Evolutionary conservation across 768 basidiomycete species (phyloP).

Genomic region (Tulasnella sp.): DNA sequence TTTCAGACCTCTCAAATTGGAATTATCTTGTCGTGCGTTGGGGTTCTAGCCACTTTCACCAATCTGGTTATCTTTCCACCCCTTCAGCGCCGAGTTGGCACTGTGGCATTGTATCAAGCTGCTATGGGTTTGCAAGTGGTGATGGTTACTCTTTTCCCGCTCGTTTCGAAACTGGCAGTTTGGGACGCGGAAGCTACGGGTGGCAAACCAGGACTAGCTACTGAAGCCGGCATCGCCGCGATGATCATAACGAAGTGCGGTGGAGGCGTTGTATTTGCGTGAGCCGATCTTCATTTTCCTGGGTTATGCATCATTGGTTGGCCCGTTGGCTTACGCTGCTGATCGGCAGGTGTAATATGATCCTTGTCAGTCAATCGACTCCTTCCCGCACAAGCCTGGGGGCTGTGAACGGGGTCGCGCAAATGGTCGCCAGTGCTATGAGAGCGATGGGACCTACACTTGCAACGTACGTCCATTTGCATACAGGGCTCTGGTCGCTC

Average conservation of each 20-base stretch:
- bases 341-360: conserved; percentile 20
- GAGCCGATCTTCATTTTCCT: neutral
- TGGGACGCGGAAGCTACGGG: neutral
- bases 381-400: conserved; percentile 18
- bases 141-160: conserved; percentile 19
- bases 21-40: conserved; percentile 13
- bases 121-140: conserved; percentile 11
- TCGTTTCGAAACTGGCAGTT: neutral
- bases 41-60: conserved; percentile 19
- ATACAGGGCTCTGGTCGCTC: neutral
- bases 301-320: neutral
- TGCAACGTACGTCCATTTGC: neutral
- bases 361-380: conserved; percentile 16
- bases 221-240: neutral
- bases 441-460: conserved; percentile 10
- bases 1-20: conserved; percentile 19
- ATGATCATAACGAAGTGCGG: neutral
- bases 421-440: conserved; percentile 20
- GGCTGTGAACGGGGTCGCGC: conserved; percentile 21
- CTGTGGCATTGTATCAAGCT: conserved; percentile 6
- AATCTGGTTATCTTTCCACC: conserved; percentile 20
- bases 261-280: conserved; percentile 5
- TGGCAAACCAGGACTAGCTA: neutral
- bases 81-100: conserved; percentile 14
- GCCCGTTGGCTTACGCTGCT: neutral